These are phyloP conservation scores for Dictyostelium purpureum DNA, from an alignment of 78 protist species.

Conservation along the genomic window DNA sequence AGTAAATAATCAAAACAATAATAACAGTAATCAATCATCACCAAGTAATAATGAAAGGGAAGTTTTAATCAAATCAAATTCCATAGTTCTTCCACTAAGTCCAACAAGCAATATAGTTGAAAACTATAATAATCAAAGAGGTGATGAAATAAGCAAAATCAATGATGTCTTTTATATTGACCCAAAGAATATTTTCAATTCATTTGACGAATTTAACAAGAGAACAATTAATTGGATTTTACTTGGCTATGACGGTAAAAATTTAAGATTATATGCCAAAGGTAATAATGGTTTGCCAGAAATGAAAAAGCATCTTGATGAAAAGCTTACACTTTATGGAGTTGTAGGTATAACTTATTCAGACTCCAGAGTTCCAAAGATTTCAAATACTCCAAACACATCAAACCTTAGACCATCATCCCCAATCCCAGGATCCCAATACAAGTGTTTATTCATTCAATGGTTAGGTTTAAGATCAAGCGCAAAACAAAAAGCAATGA, in stretches of 20 bases:
- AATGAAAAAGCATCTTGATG: conserved; percentile 1
- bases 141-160: not conserved
- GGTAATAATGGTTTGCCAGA: conserved; percentile 41
- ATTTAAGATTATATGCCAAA: not conserved
- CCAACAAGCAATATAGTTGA: conserved; percentile 8
- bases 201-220: not conserved
- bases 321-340: not conserved
- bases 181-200: not conserved
- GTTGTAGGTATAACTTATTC: not conserved
- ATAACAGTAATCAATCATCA: not conserved
- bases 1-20: not conserved
- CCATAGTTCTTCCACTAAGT: not conserved
- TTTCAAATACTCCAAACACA: not conserved
- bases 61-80: not conserved
- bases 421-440: not conserved
- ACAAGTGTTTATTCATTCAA: conserved; percentile 4
- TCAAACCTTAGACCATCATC: not conserved
- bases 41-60: not conserved
- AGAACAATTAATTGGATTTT: conserved; percentile 38
- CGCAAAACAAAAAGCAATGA: conserved; percentile 21
- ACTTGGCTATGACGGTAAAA: not conserved
- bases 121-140: not conserved
- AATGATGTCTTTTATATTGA: not conserved
- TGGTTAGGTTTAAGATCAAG: conserved; percentile 49
- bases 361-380: not conserved